Percentiles rank a stretch among this genome's conserved stretches.
phyloP scores from a whole-genome alignment of 306 rosid genomes.

The Amphicarpaea edgeworthii region DNA sequence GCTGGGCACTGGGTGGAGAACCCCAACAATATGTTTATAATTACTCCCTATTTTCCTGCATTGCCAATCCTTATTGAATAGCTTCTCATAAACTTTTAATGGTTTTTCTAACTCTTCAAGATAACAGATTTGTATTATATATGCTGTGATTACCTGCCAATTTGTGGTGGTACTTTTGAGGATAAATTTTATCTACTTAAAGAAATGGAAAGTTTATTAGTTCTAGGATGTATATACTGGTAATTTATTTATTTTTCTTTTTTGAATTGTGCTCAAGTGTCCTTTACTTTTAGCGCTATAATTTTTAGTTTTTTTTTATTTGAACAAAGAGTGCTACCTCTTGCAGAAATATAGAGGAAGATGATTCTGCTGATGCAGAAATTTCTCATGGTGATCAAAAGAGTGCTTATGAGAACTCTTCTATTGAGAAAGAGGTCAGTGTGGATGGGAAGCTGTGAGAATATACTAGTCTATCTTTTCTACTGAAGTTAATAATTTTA shows the following conservation, averaged over 20 bases:
- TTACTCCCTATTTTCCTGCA: not conserved
- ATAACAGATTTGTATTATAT: conserved; percentile 5
- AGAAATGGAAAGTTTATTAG: conserved; percentile 35
- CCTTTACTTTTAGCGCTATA: not conserved
- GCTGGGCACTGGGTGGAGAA: not conserved
- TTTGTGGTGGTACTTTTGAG: not conserved
- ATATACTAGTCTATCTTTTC: conserved; percentile 43
- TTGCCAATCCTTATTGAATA: not conserved
- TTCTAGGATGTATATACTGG: conserved; percentile 23
- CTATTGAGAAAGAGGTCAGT: conserved; percentile 65
- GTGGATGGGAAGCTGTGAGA: conserved; percentile 57
- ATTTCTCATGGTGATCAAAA: conserved; percentile 66
- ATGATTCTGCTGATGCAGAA: conserved; percentile 66
- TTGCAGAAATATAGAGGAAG: conserved; percentile 83
- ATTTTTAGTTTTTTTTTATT: conserved; percentile 51
- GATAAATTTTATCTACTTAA: conserved; percentile 22
- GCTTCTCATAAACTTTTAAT: conserved; percentile 24
- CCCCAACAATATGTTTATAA: not conserved
- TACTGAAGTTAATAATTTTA: conserved; percentile 25
- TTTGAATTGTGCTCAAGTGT: too few species aligned
- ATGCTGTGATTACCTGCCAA: not conserved
- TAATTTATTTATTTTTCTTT: not conserved
- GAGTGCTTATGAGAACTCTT: conserved; percentile 62
- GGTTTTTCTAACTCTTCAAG: not conserved
- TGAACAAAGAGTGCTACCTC: conserved; percentile 45